Conservation (phyloP, 2,329 filamentous ascomycete species). For the Orbilia blumenaviensis region DNA sequence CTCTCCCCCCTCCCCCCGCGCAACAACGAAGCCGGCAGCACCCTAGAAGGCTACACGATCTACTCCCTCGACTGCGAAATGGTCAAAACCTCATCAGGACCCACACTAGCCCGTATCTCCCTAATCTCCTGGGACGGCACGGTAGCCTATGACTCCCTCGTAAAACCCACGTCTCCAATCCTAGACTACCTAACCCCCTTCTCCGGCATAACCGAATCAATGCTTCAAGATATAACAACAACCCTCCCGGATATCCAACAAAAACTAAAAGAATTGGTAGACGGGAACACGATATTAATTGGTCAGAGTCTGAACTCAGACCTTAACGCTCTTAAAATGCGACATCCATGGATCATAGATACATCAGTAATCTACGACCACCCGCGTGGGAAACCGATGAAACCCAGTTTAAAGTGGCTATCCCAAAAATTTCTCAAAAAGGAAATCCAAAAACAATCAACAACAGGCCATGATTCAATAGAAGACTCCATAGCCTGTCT, state of each 20-base stretch:
- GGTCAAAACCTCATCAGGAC: conserved; percentile 79
- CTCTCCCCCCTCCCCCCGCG: conserved; percentile 73
- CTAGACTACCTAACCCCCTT: conserved; percentile 89
- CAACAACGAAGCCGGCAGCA: conserved; percentile 79
- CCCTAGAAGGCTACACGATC: conserved; percentile 81
- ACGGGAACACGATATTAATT: conserved; percentile 76
- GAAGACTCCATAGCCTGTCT: conserved; percentile 92
- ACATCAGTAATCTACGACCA: conserved; percentile 91
- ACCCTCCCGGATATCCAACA: conserved; percentile 83
- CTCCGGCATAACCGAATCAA: conserved; percentile 89
- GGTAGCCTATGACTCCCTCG: conserved; percentile 84
- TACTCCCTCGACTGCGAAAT: conserved; percentile 95
- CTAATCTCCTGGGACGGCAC: conserved; percentile 85
- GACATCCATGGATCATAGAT: conserved; percentile 93
- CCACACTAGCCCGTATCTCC: conserved; percentile 88
- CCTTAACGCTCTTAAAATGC: conserved; percentile 81
- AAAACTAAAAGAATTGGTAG: conserved; percentile 76
- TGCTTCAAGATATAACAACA: conserved; percentile 83
- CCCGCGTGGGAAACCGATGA: conserved; percentile 85
- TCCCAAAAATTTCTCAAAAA: conserved; percentile 83
- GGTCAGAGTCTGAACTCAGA: conserved; percentile 86
- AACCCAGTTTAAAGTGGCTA: conserved; percentile 89
- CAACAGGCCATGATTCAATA: conserved; percentile 83
- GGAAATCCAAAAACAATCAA: conserved; percentile 79
- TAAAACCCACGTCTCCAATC: conserved; percentile 88